Base-by-base conservation (phyloP, 2,329 filamentous ascomycete genomes). In the Clonostachys sp. region DNA sequence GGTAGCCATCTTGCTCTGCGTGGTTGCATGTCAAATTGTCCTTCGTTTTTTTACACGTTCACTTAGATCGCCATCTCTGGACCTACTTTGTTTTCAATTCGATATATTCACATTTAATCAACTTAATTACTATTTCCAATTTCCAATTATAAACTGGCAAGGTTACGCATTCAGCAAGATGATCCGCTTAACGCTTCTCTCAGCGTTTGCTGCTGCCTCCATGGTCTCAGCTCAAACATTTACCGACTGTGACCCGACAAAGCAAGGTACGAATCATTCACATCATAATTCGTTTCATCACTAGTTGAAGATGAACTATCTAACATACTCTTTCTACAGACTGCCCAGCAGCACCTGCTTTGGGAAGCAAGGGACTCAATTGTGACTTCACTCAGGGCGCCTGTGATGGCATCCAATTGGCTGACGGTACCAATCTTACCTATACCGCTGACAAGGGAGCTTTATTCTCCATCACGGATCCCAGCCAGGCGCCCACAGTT, bases 311-410 rank as follows among this genome's bases (percentile, higher is more conserved):
- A 12, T 10, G 35, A 14, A 41, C 3, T 13, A 5, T 20, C 41
- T 30, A 30, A 20, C 24, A 24, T 42, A 9, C n/a, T 20, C 54
- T 30, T 10, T 4, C 8, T 8, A 13, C 46, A 80, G 78, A 61
- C 34, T 97, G 92, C 70, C 81, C 87, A 44, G 66, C 86, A 49
- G 78, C 95, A 63, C 78, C 87, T 52, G 92, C 91, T 12, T 76
- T 96, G 13, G 90, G 88, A 45, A 83, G 64, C 70, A 71, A 65
- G 39, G 52, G 50, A 24, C 55, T 70, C 45, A 55, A 58, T 49
- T 83, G 91, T 62, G 89, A 96, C 73, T 94, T 96, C 72, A 86
- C 82, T 50, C 75, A 86, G 64, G 88, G 88, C 48, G 63, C 72
- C 35, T 91, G 84, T 52, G 73, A 79, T 52, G 66, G 70, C 57